phyloP scores from a whole-genome alignment of 1,284 basidiomycete genomes.

The Cutaneotrichosporon mucoides region DNA sequence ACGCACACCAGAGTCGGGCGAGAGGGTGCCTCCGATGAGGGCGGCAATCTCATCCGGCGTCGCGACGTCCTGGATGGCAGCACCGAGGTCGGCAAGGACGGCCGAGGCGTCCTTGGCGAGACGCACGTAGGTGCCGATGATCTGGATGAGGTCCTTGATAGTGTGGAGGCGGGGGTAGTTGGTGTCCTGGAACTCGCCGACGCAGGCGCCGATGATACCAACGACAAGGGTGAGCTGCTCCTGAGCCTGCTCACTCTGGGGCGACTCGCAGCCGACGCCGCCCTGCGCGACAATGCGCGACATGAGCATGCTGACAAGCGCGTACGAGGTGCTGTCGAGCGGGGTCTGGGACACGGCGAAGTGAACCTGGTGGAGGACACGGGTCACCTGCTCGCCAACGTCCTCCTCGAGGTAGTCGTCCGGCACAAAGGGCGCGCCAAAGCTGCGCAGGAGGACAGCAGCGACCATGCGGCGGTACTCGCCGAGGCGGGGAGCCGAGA shows the following conservation, averaged over 20 bases:
- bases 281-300: conserved; percentile 66
- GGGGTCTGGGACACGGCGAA: conserved; percentile 75
- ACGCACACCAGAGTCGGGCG: conserved; percentile 85
- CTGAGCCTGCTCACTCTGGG: conserved; percentile 65
- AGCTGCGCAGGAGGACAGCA: conserved; percentile 70
- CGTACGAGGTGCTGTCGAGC: conserved; percentile 79
- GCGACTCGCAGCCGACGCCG: conserved; percentile 59
- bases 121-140: conserved; percentile 73
- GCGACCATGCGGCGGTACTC: conserved; percentile 67
- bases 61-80: conserved; percentile 69
- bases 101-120: conserved; percentile 83
- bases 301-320: conserved; percentile 75
- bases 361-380: conserved; percentile 81
- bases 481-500: conserved; percentile 63
- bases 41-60: conserved; percentile 61
- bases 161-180: conserved; percentile 69
- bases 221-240: conserved; percentile 85
- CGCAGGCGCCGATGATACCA: conserved; percentile 82
- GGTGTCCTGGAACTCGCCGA: conserved; percentile 65
- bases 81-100: conserved; percentile 75
- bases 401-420: conserved; percentile 66
- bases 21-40: conserved; percentile 69
- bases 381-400: conserved; percentile 64
- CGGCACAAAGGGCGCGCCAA: conserved; percentile 64
- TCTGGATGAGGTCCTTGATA: conserved; percentile 67